A percentile compares a stretch with the other conserved stretches of the same genome.
phyloP scores from a whole-genome alignment of 1,284 basidiomycete genomes.

The Porodaedalea pini region DNA sequence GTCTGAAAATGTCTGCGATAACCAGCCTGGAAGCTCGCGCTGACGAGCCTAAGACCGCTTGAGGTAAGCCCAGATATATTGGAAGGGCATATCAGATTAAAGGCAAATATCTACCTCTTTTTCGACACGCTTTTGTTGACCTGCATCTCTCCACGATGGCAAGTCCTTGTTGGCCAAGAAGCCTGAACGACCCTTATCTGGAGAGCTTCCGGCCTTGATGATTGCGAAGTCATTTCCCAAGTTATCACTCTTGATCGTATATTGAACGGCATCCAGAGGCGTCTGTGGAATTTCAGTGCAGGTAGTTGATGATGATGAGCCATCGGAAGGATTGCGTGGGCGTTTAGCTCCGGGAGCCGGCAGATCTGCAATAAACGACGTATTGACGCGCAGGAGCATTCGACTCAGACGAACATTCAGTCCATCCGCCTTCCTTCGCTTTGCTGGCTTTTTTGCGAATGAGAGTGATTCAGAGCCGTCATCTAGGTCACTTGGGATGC shows the following conservation, averaged over 20 bases:
- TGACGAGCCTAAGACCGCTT: neutral
- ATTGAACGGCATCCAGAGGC: slow-evolving; percentile 41
- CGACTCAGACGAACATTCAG: slow-evolving; percentile 14
- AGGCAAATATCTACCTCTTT: neutral
- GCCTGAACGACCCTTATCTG: neutral
- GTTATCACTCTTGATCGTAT: slow-evolving; percentile 29
- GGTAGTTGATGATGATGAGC: slow-evolving; percentile 42
- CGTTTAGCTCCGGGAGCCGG: slow-evolving; percentile 19
- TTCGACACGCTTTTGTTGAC: neutral
- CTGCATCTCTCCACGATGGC: slow-evolving; percentile 11
- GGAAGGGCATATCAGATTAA: neutral
- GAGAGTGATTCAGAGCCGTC: neutral
- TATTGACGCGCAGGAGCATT: slow-evolving; percentile 17
- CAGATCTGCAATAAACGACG: neutral
- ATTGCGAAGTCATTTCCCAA: slow-evolving; percentile 41
- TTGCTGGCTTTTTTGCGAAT: slow-evolving; percentile 1
- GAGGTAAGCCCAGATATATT: neutral
- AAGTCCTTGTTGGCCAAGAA: neutral
- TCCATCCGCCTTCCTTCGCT: slow-evolving; percentile 10
- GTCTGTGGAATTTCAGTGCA: slow-evolving; percentile 38
- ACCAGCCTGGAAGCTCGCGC: slow-evolving; percentile 42
- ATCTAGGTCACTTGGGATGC: neutral
- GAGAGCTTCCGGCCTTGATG: slow-evolving; percentile 37
- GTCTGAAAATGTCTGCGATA: slow-evolving; percentile 39
- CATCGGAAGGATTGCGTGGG: slow-evolving; percentile 35